Evolutionary conservation across 1,139 yeast genomes (phyloP), one percentile per base, ranked within the genome.

Genomic region (Geotrichum klebahnii): DNA sequence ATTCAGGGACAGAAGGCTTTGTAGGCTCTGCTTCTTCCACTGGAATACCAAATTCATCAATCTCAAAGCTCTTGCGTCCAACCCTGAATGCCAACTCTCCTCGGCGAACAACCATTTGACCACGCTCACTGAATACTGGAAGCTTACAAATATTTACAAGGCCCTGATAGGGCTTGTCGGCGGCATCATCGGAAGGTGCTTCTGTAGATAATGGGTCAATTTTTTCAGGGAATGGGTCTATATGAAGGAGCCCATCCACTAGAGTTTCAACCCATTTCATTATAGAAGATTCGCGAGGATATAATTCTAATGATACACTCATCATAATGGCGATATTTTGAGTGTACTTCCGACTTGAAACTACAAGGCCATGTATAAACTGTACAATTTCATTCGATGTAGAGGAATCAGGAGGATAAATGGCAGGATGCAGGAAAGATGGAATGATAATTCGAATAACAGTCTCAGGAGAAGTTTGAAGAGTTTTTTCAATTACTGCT

Each of bases 41-140:
- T 0, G 98, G 97, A 43, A 92, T 92, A 22, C 95, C 87, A 95
- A 96, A 90, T 61, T 82, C 87, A 57, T 85, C 90, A 53, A 90
- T 84, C 61, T 85, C 95, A 64, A 92, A 88, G 61, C 78, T 81
- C 67, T 82, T 81, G 55, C 85, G 76, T 12, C 96, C 92, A 55
- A 88, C 88, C 62, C 84, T 82, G 69, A 90, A 92, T 2, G 96
- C 90, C 66, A 78, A 83, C 67, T 90, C 97, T 49, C 87, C 84
- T 52, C 74, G 74, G 51, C 81, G 79, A 1, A 80, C 77, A 59
- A 80, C 79, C 96, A 89, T 90, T 59, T 80, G 74, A 0, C 98
- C 97, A 40, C 80, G 67, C 41, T 84, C 92, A 44, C 89, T 80
- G 39, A 87, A 68, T 2, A 78, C 73, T 0, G 96, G 95, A 10